Percentiles rank a stretch among this genome's conserved stretches.
These are phyloP conservation scores for Metroxylon sagu DNA, from an alignment of 176 grass and related monocot species.

Conservation along the genomic window DNA sequence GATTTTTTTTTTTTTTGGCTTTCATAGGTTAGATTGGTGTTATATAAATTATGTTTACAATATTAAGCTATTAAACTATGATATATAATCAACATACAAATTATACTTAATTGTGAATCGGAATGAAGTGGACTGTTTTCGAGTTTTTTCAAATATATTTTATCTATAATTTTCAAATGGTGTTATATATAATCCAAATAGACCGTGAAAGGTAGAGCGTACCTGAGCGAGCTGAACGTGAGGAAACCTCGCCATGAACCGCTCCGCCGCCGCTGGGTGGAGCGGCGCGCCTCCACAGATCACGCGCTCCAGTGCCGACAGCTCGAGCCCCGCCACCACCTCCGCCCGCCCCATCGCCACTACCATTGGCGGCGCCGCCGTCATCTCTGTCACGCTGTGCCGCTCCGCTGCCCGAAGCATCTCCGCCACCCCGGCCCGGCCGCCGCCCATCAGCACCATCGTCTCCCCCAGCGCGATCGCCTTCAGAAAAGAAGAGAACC, in stretches of 20 bases:
- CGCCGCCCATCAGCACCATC: conserved; percentile 4
- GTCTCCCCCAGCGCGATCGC: conserved; percentile 13
- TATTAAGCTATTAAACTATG: no score
- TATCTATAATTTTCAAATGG: no score
- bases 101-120: no score
- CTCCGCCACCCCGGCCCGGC: not conserved
- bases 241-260: conserved; percentile 23
- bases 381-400: conserved; percentile 21
- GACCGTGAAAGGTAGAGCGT: not conserved
- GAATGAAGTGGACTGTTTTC: no score
- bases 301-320: conserved; percentile 20
- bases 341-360: conserved; percentile 15
- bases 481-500: conserved; percentile 12
- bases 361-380: conserved; percentile 22
- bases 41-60: no score
- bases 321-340: not conserved
- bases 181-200: no score
- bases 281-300: conserved; percentile 21
- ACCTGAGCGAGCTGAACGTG: conserved; percentile 28
- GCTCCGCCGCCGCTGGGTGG: not conserved
- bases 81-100: no score
- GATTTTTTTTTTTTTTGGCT: no score
- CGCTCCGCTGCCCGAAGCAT: conserved; percentile 19
- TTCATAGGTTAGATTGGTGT: no score
- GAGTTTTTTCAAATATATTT: no score